phyloP scores from a whole-genome alignment of 2,329 filamentous ascomycete species.

The Epichloe sylvatica region DNA sequence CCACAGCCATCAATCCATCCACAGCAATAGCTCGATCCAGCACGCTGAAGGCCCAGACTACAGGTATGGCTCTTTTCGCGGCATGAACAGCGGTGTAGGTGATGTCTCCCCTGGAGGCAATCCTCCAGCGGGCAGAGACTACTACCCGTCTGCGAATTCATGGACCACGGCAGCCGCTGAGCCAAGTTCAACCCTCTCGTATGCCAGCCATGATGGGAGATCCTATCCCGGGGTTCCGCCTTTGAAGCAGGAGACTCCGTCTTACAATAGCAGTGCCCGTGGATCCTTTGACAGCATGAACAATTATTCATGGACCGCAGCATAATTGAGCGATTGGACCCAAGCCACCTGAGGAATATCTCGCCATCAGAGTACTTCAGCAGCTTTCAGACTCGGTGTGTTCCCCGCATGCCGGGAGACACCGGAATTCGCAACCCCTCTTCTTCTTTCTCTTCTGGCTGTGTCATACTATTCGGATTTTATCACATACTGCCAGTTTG shows the following conservation, averaged over 20 bases:
- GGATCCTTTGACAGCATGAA: slow-evolving; percentile 36
- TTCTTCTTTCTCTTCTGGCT: no score
- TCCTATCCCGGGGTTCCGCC: slow-evolving; percentile 13
- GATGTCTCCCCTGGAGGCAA: slow-evolving; percentile 20
- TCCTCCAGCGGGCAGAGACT: slow-evolving; percentile 29
- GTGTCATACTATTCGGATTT: no score
- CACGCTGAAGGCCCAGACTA: slow-evolving; percentile 40
- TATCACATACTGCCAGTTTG: background rate
- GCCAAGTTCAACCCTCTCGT: slow-evolving; percentile 28
- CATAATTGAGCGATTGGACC: slow-evolving; percentile 16
- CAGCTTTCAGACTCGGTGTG: background rate
- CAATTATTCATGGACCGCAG: slow-evolving; percentile 45
- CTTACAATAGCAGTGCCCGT: slow-evolving; percentile 26
- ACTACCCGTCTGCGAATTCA: slow-evolving; percentile 36
- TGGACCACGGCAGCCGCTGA: slow-evolving; percentile 40
- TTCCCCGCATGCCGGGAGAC: background rate
- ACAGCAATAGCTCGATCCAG: slow-evolving; percentile 33
- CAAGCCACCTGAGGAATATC: background rate
- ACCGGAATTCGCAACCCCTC: no score
- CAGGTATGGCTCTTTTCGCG: slow-evolving; percentile 35
- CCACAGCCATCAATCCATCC: slow-evolving; percentile 38
- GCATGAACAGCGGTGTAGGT: slow-evolving; percentile 15
- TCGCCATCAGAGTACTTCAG: background rate
- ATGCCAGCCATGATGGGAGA: slow-evolving; percentile 28
- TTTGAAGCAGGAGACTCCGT: slow-evolving; percentile 24